Conservation (phyloP, 176 grass and related monocot genomes). For the Microstegium vimineum region DNA sequence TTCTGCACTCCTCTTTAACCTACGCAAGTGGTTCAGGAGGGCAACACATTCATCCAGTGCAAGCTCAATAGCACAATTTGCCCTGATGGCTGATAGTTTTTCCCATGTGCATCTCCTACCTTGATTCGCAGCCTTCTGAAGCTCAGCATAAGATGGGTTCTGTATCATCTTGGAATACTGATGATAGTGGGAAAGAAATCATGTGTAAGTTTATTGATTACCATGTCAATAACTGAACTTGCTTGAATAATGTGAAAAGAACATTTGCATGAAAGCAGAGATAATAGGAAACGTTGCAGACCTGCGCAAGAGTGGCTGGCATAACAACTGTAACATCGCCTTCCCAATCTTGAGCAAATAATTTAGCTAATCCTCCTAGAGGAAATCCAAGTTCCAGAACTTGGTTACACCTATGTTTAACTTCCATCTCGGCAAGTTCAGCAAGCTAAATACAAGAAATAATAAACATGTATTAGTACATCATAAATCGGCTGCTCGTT, state of each 20-base stretch:
- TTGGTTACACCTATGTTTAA: constrained; percentile 96
- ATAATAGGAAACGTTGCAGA: background rate
- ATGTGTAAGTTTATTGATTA: constrained; percentile 3
- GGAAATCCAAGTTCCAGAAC: constrained; percentile 87
- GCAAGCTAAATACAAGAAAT: constrained; percentile 3
- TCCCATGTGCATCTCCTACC: constrained; percentile 87
- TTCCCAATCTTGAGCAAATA: constrained; percentile 97
- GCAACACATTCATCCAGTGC: constrained; percentile 83
- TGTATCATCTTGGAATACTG: constrained; percentile 97
- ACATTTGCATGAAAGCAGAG: background rate
- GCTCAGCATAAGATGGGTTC: constrained; percentile 71
- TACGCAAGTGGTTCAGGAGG: constrained; percentile 82
- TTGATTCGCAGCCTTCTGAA: constrained; percentile 88
- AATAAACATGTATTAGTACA: background rate
- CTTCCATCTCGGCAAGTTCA: constrained; percentile 77
- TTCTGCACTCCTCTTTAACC: constrained; percentile 71
- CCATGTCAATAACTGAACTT: background rate
- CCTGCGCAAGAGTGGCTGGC: constrained; percentile 91
- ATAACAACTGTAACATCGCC: constrained; percentile 93
- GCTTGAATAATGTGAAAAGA: background rate
- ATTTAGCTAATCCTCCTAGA: constrained; percentile 73
- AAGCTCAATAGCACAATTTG: constrained; percentile 89
- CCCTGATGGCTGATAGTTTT: constrained; percentile 86
- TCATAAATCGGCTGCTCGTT: too few relatives aligned
- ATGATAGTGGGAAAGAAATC: constrained; percentile 19